phyloP scores from a whole-genome alignment of 805 yeast genomes.

The Candida takata region DNA sequence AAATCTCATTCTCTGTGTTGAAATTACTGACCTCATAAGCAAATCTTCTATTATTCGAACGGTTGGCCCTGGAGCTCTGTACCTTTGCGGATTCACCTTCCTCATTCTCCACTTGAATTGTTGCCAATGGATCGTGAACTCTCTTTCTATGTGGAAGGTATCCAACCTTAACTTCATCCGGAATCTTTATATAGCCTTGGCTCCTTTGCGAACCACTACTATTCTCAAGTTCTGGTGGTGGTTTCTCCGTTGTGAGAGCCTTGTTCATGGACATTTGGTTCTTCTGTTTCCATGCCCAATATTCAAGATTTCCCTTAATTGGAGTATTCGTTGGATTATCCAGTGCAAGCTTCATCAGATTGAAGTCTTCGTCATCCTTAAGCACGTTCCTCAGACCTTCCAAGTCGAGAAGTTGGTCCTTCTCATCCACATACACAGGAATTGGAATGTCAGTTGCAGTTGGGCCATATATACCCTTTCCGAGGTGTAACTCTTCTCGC shows the following conservation, averaged over 20 bases:
- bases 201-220: slow-evolving; percentile 59
- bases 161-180: slow-evolving; percentile 64
- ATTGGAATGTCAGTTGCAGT: slow-evolving; percentile 38
- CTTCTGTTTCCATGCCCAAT: slow-evolving; percentile 63
- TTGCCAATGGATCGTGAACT: slow-evolving; percentile 60
- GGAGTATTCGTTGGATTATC: slow-evolving; percentile 1
- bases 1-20: slow-evolving; percentile 74
- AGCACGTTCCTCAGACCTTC: slow-evolving; percentile 44
- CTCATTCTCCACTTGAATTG: slow-evolving; percentile 56
- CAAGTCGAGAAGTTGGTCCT: slow-evolving; percentile 31
- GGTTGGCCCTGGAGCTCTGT: slow-evolving; percentile 75
- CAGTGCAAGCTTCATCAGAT: slow-evolving; percentile 42
- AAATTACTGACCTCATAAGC: slow-evolving; percentile 85
- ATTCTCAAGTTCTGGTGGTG: slow-evolving; percentile 29
- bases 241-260: slow-evolving; percentile 7
- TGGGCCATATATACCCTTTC: slow-evolving; percentile 41
- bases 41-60: slow-evolving; percentile 81
- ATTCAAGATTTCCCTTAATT: slow-evolving; percentile 27
- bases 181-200: slow-evolving; percentile 65
- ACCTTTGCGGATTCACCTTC: slow-evolving; percentile 37
- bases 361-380: slow-evolving; percentile 71
- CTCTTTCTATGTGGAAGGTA: slow-evolving; percentile 80
- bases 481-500: slow-evolving; percentile 4
- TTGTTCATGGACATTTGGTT: slow-evolving; percentile 17
- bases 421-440: slow-evolving; percentile 46